Base-by-base conservation (phyloP, 805 yeast genomes). In the Wickerhamomyces subpelliculosus region DNA sequence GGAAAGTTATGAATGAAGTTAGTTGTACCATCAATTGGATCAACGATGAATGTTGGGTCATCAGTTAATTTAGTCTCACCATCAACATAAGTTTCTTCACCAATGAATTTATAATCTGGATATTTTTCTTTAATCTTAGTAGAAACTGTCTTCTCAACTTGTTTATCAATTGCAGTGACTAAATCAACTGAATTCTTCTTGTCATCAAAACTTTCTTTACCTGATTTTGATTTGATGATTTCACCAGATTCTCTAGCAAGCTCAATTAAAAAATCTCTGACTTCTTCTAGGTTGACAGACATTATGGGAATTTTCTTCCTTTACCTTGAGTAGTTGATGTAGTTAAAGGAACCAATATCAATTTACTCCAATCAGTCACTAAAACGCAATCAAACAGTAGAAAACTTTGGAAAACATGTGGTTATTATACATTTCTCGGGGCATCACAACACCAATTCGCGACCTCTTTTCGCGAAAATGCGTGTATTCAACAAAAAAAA, bases 11-110 rank as follows among this genome's bases (percentile, higher is more conserved):
- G 84, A 36, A 78, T 68, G 54, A 78, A 78, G 55, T 78, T 73
- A 5, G 82, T 76, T 1, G 84, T 78, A 11, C 84, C 84, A 46
- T 77, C 82, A 51, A 75, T 72, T 30, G 81, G 81, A 49, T 78
- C 84, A 16, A 78, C 79, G 38, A 78, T 69, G 49, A 78, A 78
- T 2, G 83, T 77, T 17, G 84, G 84, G 4, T 61, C 72, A 29
- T 66, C 65, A 2, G 71, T 60, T 13, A 78, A 58, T 33, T 51
- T 52, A 4, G 78, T 64, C 23, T 55, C 60, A 1, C 79, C 81
- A 4, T 68, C 67, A 11, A 69, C 60, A 43, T 64, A 77, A 18
- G 76, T 64, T 52, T 78, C 84, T 51, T 78, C 84, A 22, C 84
- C 84, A 51, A 78, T 64, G 54, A 78, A 78, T 44, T 62, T 60